Base-by-base conservation (phyloP, 306 rosid species). In the Sechiopsis laciniata region DNA sequence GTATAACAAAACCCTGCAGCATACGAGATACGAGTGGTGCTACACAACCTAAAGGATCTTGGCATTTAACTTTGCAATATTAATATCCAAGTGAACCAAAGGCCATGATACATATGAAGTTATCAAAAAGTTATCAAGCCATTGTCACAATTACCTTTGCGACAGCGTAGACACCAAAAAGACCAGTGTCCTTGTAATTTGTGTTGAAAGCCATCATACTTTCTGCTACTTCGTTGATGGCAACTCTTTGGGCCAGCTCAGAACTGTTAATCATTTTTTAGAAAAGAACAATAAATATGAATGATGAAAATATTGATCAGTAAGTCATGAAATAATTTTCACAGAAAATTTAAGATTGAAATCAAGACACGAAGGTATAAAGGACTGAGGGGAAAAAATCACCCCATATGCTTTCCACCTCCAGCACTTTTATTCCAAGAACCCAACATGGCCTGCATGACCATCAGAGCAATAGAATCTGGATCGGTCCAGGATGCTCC, bases 401-500 rank as follows among this genome's bases (percentile, higher is more conserved):
- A 91, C 97, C 97, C 96, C 97, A 91, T 87, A 83, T 94, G 99
- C 78, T 94, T 91, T 87, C 92, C 99, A 71, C 97, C 95, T 48
- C 89, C 91, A 10, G 92, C 88, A 53, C 78, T 78, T 79, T 94
- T 94, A 78, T 87, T 94, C 97, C 97, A 94, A 50, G 99, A 91
- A 26, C 97, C 99, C 83, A 94, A 64, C 97, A 94, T 86, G 45
- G 97, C 95, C 54, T 94, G 99, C 96, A 94, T 94, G 80, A 94
- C 99, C 99, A 91, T 94, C 71, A 94, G 80, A 46, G 97, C 74
- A 80, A 91, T 82, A 51, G 97, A 94, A 78, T 94, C 97, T 40
- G 99, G 99, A 80, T 94, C 99, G 50, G 90, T 91, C 99, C 99
- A 91, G 22, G 96, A 83, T 65, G 99, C 97, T 57, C 99, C 99